Conservation (phyloP, 352 stramenopile genomes). For the Phytophthora constricta region DNA sequence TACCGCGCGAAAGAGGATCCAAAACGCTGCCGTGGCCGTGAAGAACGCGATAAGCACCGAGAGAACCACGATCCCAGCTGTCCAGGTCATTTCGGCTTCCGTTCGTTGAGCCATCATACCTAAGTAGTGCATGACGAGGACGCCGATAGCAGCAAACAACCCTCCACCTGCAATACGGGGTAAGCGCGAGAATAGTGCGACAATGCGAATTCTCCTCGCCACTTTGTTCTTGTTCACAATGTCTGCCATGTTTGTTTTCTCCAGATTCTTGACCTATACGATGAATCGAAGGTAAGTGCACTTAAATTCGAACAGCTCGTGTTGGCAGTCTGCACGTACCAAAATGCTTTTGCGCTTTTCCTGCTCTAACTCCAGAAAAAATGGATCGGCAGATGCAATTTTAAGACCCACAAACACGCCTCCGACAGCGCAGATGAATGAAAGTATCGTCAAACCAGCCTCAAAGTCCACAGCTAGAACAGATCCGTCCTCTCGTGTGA, state of each 20-base stretch:
- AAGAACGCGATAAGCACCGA: slow-evolving; percentile 66
- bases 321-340: slow-evolving; percentile 24
- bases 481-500: slow-evolving; percentile 42
- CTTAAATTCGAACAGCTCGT: neutral
- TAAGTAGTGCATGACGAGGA: slow-evolving; percentile 81
- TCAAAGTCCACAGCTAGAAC: slow-evolving; percentile 60
- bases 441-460: slow-evolving; percentile 57
- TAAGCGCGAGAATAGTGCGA: slow-evolving; percentile 67
- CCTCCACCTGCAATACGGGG: slow-evolving; percentile 56
- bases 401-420: slow-evolving; percentile 64
- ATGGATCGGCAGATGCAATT: slow-evolving; percentile 63
- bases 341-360: slow-evolving; percentile 56
- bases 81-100: slow-evolving; percentile 45
- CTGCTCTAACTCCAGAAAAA: slow-evolving; percentile 69
- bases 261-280: slow-evolving; percentile 45
- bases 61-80: slow-evolving; percentile 47
- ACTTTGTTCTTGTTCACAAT: slow-evolving; percentile 60
- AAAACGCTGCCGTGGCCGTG: slow-evolving; percentile 66
- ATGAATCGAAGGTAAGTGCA: neutral
- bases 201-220: slow-evolving; percentile 54
- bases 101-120: slow-evolving; percentile 72
- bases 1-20: slow-evolving; percentile 74
- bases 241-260: slow-evolving; percentile 48
- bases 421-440: slow-evolving; percentile 56
- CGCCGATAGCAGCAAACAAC: slow-evolving; percentile 59